Evolutionary conservation across 441 rosid genomes (phyloP).

Genomic region (Corymbia citriodora): DNA sequence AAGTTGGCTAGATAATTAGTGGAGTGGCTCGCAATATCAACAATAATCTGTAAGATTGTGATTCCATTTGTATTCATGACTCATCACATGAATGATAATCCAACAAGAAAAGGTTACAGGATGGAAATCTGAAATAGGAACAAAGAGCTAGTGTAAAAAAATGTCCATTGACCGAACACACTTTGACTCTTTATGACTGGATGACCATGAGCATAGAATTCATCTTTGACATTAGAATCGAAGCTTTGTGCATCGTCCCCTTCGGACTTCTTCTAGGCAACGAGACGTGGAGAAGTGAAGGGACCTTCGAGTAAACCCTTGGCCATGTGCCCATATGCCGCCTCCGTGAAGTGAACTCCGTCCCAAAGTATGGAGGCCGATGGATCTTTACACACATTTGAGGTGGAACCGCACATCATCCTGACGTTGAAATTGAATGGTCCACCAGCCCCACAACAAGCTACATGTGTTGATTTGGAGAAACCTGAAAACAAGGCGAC

Average conservation of each 20-base stretch:
- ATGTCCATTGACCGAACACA: neutral
- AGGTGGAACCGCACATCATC: neutral
- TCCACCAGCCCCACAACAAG: neutral
- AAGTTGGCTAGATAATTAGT: neutral
- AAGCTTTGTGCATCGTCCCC: neutral
- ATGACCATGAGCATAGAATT: neutral
- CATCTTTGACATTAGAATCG: neutral
- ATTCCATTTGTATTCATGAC: neutral
- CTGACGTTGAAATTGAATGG: neutral
- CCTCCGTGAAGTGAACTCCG: too few species aligned
- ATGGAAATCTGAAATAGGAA: neutral
- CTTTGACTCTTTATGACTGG: neutral
- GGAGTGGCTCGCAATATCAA: neutral
- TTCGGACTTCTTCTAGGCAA: neutral
- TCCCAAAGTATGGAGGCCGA: too few species aligned
- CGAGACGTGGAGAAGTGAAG: conserved; percentile 37
- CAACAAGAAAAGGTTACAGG: neutral
- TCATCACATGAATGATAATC: neutral
- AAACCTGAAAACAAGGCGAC: neutral
- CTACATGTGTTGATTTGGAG: neutral
- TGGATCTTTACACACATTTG: conserved; percentile 33
- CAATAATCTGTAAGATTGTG: neutral
- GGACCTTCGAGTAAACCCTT: too few species aligned
- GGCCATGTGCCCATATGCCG: too few species aligned
- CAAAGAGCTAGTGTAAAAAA: too few species aligned